Percentiles rank a stretch among this genome's conserved stretches.
Conservation (phyloP, 306 rosid species). For the Quercus engelmannii region DNA sequence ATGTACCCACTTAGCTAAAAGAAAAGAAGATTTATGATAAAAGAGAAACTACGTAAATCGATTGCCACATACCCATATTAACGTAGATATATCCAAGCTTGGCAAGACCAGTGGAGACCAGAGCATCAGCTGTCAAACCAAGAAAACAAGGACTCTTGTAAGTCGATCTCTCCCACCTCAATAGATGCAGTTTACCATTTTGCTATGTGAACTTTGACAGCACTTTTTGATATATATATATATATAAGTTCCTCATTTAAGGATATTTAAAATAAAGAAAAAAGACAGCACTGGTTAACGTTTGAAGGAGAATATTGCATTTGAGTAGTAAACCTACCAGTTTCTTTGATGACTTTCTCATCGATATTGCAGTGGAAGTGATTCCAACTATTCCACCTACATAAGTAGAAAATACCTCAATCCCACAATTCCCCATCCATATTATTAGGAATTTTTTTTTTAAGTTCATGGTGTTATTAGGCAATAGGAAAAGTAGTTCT, state of each 20-base stretch:
- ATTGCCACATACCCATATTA: slow-evolving; percentile 60
- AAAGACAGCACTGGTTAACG: not conserved
- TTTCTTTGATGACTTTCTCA: slow-evolving; percentile 65
- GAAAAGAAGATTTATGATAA: not conserved
- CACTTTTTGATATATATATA: not conserved
- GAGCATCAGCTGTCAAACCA: slow-evolving; percentile 78
- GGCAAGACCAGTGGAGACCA: slow-evolving; percentile 77
- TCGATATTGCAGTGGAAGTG: slow-evolving; percentile 68
- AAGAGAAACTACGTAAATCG: not conserved
- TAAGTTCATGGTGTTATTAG: not conserved
- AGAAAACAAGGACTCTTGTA: not conserved
- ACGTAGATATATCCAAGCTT: slow-evolving; percentile 88
- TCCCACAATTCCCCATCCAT: not conserved
- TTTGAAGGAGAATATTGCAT: not conserved
- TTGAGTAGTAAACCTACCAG: slow-evolving; percentile 44
- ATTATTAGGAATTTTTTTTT: not conserved
- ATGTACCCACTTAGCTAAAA: slow-evolving; percentile 7
- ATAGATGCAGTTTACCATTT: not conserved
- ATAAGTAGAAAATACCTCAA: slow-evolving; percentile 7
- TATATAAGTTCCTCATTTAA: not conserved
- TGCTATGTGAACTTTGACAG: not conserved
- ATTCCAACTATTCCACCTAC: slow-evolving; percentile 99
- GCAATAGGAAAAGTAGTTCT: not conserved
- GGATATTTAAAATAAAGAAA: not conserved
- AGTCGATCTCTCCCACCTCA: not conserved